Evolutionary conservation across 2,329 filamentous ascomycete genomes (phyloP).

Genomic region (Zarea fungicola): DNA sequence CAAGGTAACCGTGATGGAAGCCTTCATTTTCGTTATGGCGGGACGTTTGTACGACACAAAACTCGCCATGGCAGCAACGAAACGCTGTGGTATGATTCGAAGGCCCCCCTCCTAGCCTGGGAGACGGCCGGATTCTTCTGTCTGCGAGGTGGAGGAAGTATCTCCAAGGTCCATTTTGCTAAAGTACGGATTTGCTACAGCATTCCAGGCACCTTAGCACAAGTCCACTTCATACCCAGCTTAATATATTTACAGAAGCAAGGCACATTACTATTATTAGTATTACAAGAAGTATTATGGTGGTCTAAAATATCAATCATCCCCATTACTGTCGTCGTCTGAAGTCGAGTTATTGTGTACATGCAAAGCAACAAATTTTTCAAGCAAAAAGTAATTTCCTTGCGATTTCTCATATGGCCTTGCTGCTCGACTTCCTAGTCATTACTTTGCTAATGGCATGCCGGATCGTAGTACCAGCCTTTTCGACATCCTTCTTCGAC

Average conservation of each 20-base stretch:
- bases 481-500: conserved; percentile 92
- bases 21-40: too few species aligned
- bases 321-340: background rate
- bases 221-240: background rate
- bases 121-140: too few species aligned
- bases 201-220: too few species aligned
- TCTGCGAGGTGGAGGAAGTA: too few species aligned
- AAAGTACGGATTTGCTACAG: too few species aligned
- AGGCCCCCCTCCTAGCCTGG: too few species aligned
- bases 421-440: conserved; percentile 52
- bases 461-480: conserved; percentile 79
- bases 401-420: conserved; percentile 15
- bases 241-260: background rate
- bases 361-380: background rate
- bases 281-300: too few species aligned
- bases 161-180: too few species aligned
- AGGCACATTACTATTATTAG: background rate
- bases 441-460: conserved; percentile 94
- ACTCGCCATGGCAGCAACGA: too few species aligned
- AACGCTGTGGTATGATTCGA: too few species aligned
- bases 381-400: background rate
- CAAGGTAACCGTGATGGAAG: too few species aligned
- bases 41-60: too few species aligned
- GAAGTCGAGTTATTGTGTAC: background rate
- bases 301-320: background rate